Conservation (phyloP, 1,139 yeast species). For the Lodderomyces orthopsilosis region DNA sequence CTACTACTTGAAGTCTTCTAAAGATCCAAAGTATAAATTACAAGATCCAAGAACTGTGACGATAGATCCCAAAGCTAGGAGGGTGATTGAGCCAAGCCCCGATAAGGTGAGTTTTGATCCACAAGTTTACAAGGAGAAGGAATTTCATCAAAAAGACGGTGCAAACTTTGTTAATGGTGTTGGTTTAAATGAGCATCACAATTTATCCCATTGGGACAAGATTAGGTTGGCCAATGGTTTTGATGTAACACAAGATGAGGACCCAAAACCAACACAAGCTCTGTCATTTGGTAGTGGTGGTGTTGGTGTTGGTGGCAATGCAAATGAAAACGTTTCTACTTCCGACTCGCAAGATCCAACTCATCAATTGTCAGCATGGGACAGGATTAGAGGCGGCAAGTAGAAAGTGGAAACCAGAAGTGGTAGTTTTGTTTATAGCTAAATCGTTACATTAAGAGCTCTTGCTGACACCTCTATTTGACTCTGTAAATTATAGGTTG, state of each 20-base stretch:
- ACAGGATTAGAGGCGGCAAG: constrained; percentile 11
- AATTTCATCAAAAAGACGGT: neutral
- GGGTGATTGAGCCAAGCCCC: constrained; percentile 2
- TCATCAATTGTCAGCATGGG: constrained; percentile 15
- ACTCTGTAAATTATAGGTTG: no score
- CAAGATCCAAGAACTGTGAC: constrained; percentile 9
- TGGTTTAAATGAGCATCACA: constrained; percentile 5
- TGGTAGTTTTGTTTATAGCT: neutral
- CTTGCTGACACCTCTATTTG: no score
- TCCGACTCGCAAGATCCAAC: neutral
- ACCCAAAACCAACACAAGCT: neutral
- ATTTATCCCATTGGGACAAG: constrained; percentile 25
- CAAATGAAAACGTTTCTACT: neutral
- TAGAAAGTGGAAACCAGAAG: neutral
- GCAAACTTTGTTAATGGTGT: neutral
- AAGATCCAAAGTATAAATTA: constrained; percentile 28
- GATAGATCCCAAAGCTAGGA: constrained; percentile 2
- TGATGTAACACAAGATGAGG: constrained; percentile 8
- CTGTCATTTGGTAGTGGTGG: neutral
- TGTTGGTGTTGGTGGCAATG: no score
- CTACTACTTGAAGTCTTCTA: constrained; percentile 33
- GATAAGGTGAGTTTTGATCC: constrained; percentile 8
- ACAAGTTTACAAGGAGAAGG: constrained; percentile 4
- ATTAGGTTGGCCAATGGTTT: constrained; percentile 28
- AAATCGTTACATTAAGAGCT: no score